Percentiles rank a stretch among this genome's conserved stretches.
Evolutionary conservation across 83 land plant genomes (phyloP).

Genomic region (Isoetes engelmannii): DNA sequence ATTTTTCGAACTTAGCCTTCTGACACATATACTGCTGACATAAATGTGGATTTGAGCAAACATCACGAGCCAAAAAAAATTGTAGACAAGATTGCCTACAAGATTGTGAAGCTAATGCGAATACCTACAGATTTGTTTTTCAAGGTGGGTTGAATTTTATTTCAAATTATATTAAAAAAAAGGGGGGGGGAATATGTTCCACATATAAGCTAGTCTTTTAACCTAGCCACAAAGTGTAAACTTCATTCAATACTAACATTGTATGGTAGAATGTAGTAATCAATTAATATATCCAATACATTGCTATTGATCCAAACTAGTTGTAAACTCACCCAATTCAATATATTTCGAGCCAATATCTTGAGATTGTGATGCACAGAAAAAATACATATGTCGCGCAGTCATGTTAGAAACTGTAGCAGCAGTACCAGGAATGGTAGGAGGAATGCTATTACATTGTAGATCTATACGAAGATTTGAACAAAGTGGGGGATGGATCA

Average conservation of each 20-base stretch:
- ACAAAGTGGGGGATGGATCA: slow-evolving; percentile 12
- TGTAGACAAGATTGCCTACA: slow-evolving; percentile 3
- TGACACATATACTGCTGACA: neutral
- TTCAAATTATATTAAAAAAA: too few species aligned
- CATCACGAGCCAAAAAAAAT: neutral
- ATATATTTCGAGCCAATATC: too few species aligned
- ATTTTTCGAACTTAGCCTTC: neutral
- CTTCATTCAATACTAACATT: neutral
- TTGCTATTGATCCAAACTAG: neutral
- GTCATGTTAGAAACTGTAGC: slow-evolving; percentile 2
- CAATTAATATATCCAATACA: neutral
- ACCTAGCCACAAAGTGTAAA: too few species aligned
- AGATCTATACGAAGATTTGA: slow-evolving; percentile 1
- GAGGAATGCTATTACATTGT: slow-evolving; percentile 1
- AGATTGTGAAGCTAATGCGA: neutral
- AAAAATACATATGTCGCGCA: neutral
- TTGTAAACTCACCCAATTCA: too few species aligned
- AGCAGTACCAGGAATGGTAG: slow-evolving; percentile 7
- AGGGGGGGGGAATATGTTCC: too few species aligned
- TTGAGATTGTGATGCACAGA: neutral
- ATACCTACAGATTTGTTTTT: slow-evolving; percentile 9
- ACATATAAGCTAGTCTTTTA: too few species aligned
- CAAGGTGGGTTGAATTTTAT: neutral
- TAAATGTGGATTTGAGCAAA: neutral
- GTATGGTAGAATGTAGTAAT: neutral